phyloP scores from a whole-genome alignment of 257 asterid species.

The Penstemon davidsonii region DNA sequence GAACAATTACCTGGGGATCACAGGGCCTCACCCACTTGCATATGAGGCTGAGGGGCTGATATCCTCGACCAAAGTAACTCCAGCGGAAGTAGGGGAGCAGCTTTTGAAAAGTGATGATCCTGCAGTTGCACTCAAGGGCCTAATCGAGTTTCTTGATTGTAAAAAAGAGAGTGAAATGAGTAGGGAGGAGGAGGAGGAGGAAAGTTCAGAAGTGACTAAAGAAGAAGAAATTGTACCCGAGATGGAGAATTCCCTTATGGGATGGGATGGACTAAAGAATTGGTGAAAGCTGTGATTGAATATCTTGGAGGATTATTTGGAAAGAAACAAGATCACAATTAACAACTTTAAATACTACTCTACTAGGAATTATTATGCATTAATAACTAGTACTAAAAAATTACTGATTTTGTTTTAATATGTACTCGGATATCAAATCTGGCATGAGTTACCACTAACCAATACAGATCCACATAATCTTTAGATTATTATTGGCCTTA shows the following conservation, averaged over 20 bases:
- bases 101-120: conserved; percentile 39
- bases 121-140: conserved; percentile 36
- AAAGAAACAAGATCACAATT: too few relatives aligned
- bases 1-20: conserved; percentile 37
- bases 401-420: too few relatives aligned
- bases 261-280: not conserved
- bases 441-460: too few relatives aligned
- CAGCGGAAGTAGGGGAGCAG: conserved; percentile 62
- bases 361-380: too few relatives aligned
- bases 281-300: not conserved
- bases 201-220: not conserved
- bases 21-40: conserved; percentile 32
- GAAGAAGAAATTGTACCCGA: not conserved
- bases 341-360: too few relatives aligned
- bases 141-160: conserved; percentile 40
- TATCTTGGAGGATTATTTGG: too few relatives aligned
- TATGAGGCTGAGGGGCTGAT: conserved; percentile 31
- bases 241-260: not conserved
- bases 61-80: conserved; percentile 44
- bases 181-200: conserved; percentile 3
- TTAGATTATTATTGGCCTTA: too few relatives aligned
- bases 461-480: too few relatives aligned
- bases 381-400: too few relatives aligned
- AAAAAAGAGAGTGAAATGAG: conserved; percentile 25
- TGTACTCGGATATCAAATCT: too few relatives aligned